phyloP scores from a whole-genome alignment of 495 filamentous ascomycete genomes.

The Penicillium antarcticum region DNA sequence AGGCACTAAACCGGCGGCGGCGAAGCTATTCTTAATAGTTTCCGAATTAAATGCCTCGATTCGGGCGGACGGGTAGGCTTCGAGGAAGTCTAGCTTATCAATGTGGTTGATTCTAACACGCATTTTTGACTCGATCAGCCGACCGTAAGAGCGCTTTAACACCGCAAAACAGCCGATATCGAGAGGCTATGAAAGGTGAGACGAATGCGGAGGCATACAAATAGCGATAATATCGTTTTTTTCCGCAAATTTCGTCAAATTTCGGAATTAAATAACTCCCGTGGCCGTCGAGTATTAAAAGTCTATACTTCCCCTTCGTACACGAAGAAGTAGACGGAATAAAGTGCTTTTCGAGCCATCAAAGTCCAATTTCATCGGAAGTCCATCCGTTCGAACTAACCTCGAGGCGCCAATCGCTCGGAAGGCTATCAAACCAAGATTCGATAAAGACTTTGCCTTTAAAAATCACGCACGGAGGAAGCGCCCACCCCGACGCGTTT shows the following conservation, averaged over 20 bases:
- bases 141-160: neutral
- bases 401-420: neutral
- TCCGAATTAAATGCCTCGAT: neutral
- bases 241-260: neutral
- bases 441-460: neutral
- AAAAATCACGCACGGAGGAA: constrained; percentile 1
- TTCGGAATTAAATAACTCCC: neutral
- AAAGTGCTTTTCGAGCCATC: neutral
- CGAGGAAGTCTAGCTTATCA: constrained; percentile 3
- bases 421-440: neutral
- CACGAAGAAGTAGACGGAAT: neutral
- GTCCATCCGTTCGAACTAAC: neutral
- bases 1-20: constrained; percentile 3
- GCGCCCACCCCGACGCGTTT: neutral
- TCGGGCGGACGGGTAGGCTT: neutral
- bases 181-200: neutral
- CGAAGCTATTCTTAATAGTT: constrained; percentile 1
- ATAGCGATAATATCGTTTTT: neutral
- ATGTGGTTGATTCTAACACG: constrained; percentile 2
- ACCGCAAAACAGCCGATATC: neutral
- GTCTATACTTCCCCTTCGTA: neutral
- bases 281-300: neutral
- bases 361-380: neutral
- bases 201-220: neutral
- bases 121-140: neutral